Evolutionary conservation across 371 early-diverging fungal genomes (phyloP), one percentile per base, ranked within the genome.

Genomic region (Mucor indicus): DNA sequence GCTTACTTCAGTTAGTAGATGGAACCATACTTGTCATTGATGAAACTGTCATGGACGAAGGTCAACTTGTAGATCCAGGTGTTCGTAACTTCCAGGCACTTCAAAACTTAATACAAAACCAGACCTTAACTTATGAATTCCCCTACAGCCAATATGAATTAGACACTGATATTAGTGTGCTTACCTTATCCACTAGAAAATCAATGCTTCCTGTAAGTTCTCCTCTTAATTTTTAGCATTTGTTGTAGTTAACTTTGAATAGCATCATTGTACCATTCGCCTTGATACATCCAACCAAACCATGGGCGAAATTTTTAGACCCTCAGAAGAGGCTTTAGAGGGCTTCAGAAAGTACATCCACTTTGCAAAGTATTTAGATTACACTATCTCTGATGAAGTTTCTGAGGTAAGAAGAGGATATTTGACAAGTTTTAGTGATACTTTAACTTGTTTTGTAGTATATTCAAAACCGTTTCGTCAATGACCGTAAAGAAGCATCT

Each of bases 11-110:
- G 47, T 62, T 85, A 3, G 57, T 74, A 0, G 64, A 75, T 33
- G 82, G 81, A 7, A 83, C 85, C 1, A 44, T 53, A 1, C 45
- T 85, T n/a, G 43, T 83, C 0, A 55, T 83, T 21, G 85, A 85
- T 53, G 85, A 85, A 50, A 81, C 83, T 2, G 70, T 55, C 1
- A 46, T 85, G 48, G 62, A 80, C n/a, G 85, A 85, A 53, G 85
- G 85, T 13, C 75, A 67, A 22, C 53, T 85, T 27, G 57, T 64
- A 5, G 82, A 81, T 32, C 56, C 62, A 37, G 84, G 85, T 9
- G 70, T 85, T 27, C 75, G 77, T 15, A 85, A 85, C 48, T 51
- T 83, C 22, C 80, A 79, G 44, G 78, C 80, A 3, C 57, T 85
- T 19, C 60, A 66, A 15, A 67, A 77, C 13, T 45, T 83, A 42